Evolutionary conservation across 176 grass and related monocot genomes (phyloP), one percentile per base, ranked within the genome.

Genomic region (Oryza australiensis): DNA sequence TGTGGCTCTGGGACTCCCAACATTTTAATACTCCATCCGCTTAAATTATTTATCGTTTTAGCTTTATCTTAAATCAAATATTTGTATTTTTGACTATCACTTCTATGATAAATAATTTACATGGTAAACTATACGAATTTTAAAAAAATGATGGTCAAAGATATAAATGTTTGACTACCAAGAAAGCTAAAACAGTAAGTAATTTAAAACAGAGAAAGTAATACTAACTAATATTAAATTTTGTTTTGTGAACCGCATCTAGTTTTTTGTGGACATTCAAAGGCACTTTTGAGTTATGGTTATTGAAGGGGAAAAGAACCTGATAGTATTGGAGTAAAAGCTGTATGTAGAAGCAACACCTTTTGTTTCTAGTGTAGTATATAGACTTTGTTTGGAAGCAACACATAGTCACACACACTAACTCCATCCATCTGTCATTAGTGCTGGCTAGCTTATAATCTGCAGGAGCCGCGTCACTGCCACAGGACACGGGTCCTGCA

Each of bases 301-400:
- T 20, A 53, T 53, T 53, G 49, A 22, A 53, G 49, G 49, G 49
- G 18, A 53, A 53, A 5, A 57, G 30, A 13, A 9, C 55, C 23
- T 18, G 9, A 12, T 5, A 40, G 27, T 18, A 29, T 26, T 57
- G 14, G 26, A 82, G 35, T 27, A 38, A 62, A 82, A 72, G 48
- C 37, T 76, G 49, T 57, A 26, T 69, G 30, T 51, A 62, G 62
- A 83, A 86, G 84, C 49, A 83, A 67, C 29, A 53, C 16, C 73
- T 42, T 68, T 83, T 79, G 73, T 78, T 86, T 90, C 12, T 78
- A 60, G 66, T 82, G 32, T 26, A 70, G 48, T 24, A 40, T 32
- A 23, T 64, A 41, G 5, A 48, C 62, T 34, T 66, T 84, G 80
- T 62, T 28, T 62, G 71, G 78, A 81, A 75, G 30, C 76, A 84